Evolutionary conservation across 148 eudicot species (phyloP), one percentile per base, ranked within the genome.

Genomic region (Drosera capensis): DNA sequence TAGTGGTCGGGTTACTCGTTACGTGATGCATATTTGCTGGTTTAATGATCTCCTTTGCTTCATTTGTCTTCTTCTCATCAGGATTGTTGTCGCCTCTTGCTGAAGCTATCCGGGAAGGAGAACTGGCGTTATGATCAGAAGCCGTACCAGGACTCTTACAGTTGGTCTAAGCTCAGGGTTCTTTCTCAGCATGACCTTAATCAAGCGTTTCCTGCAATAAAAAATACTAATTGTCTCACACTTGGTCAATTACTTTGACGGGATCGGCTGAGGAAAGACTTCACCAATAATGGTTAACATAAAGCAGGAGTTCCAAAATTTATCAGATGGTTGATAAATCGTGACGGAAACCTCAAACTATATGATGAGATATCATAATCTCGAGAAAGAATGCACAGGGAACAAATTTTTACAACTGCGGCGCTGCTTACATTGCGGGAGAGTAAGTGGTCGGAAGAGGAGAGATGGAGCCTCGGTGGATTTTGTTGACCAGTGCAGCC

Each of bases 401-500:
- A 34, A 15, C 2, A 11, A 4, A 15, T 2, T 9, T 34, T 5
- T 4, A 9, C 2, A 9, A 13, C 11, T 9, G 3, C 31, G 31
- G 38, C n/a, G 5, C 26, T 1, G 43, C 78, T 72, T 58, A 75
- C 86, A 71, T 49, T 30, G 73, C 36, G 13, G 84, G 61, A 25
- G 84, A 67, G 56, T 77, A 77, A 35, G 48, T 7, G 21, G 75
- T 52, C 17, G 84, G 84, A 49, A 77, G 84, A 8, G 84, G 84
- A 43, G 79, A 73, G 41, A 77, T 63, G 5, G 76, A 59, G 43
- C 79, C 71, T 14, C 84, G 64, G 60, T 73, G 67, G 31, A 77
- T 73, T 59, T 65, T 77, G 71, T 73, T 73, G n/a, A 77, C 58
- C 22, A 77, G 66, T 14, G 49, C 62, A 15, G 72, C 65, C 59